These are phyloP conservation scores for Colletotrichum tamarilloi DNA, from an alignment of 2,329 filamentous ascomycete species.

Conservation along the genomic window DNA sequence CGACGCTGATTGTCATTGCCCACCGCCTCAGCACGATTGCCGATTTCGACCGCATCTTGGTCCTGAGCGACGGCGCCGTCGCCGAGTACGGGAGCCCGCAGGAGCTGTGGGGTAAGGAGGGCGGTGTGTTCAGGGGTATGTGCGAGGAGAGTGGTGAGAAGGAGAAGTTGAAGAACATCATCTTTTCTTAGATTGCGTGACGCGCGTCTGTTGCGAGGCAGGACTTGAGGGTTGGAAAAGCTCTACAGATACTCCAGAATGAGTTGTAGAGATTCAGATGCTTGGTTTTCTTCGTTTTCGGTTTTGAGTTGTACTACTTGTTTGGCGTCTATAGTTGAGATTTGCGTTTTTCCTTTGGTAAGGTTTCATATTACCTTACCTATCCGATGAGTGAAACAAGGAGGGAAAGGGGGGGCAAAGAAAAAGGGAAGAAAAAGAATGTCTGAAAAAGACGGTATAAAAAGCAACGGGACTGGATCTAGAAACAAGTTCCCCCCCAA, in stretches of 20 bases:
- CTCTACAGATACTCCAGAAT: too few species aligned
- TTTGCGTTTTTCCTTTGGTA: not conserved
- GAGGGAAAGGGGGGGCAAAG: not conserved
- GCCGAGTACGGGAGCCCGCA: slow-evolving; percentile 75
- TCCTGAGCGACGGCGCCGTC: slow-evolving; percentile 74
- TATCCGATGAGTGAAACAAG: not conserved
- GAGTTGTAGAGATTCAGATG: too few species aligned
- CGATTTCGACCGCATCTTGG: slow-evolving; percentile 80
- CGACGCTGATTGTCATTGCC: slow-evolving; percentile 79
- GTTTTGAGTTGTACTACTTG: not conserved
- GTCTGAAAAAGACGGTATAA: not conserved
- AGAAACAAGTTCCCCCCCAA: not conserved
- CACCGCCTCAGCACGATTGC: slow-evolving; percentile 81
- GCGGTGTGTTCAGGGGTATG: slow-evolving; percentile 71
- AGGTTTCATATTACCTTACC: not conserved
- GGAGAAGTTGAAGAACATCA: slow-evolving; percentile 61
- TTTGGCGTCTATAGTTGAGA: not conserved
- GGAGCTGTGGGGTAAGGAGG: slow-evolving; percentile 68
- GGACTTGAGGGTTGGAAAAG: too few species aligned
- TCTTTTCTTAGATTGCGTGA: slow-evolving; percentile 42
- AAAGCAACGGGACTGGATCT: not conserved
- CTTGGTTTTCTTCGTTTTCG: not conserved
- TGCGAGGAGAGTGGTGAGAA: slow-evolving; percentile 70
- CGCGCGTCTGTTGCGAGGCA: too few species aligned
- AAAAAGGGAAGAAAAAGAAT: not conserved